phyloP scores from a whole-genome alignment of 2,329 filamentous ascomycete genomes.

The Fusarium proliferatum region DNA sequence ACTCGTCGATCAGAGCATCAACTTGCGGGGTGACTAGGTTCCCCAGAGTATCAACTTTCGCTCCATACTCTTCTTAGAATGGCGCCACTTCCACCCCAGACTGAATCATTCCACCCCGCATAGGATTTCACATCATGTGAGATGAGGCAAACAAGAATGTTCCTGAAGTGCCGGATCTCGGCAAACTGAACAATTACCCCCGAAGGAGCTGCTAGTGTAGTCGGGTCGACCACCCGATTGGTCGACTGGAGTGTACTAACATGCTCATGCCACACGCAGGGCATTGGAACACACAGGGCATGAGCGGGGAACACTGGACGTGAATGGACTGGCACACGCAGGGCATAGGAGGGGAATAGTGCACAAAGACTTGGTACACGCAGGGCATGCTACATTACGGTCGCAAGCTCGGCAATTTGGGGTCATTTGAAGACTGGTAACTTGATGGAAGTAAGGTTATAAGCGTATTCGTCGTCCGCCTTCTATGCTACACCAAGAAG shows the following conservation, averaged over 20 bases:
- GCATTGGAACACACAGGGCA: slow-evolving; percentile 13
- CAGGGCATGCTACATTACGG: neutral
- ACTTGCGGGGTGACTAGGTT: slow-evolving; percentile 11
- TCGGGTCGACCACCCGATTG: neutral
- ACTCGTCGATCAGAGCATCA: neutral
- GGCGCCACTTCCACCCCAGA: neutral
- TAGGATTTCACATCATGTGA: slow-evolving; percentile 1
- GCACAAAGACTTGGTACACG: neutral
- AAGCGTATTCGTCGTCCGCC: neutral
- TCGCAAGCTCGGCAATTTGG: neutral
- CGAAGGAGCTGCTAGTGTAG: neutral
- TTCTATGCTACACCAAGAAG: neutral
- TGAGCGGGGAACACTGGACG: neutral
- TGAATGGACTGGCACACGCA: slow-evolving; percentile 11
- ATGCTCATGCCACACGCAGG: neutral
- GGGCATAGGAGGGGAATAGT: neutral
- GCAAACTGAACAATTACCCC: neutral
- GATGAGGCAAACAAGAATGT: neutral
- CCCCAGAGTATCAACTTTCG: neutral
- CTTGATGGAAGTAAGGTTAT: neutral
- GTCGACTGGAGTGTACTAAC: neutral
- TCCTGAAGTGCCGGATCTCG: neutral
- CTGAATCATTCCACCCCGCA: slow-evolving; percentile 2
- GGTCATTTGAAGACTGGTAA: no score
- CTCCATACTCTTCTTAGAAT: slow-evolving; percentile 4